Conservation (phyloP, 129 eudicot genomes). For the Helianthus tuberosus region DNA sequence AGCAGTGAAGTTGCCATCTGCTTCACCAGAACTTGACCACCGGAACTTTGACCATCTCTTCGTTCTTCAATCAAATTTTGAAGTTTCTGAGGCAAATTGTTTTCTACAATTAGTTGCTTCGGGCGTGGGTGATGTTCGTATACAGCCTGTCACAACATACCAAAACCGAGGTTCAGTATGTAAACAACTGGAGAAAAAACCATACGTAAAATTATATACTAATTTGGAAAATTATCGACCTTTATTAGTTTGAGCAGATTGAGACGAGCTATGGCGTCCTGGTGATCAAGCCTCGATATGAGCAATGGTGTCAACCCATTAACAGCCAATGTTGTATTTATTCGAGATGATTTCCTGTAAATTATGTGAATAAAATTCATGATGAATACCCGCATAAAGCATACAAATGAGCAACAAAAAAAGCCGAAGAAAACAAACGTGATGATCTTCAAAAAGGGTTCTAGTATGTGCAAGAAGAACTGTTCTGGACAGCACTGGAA, state of each 20-base stretch:
- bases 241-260: slow-evolving; percentile 86
- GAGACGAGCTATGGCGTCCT: slow-evolving; percentile 96
- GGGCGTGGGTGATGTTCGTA: slow-evolving; percentile 98
- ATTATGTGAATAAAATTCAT: background rate
- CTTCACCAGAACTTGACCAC: slow-evolving; percentile 97
- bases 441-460: slow-evolving; percentile 93
- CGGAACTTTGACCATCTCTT: slow-evolving; percentile 95
- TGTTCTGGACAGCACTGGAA: slow-evolving; percentile 92
- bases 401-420: background rate
- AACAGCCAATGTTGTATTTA: slow-evolving; percentile 87
- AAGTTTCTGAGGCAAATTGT: slow-evolving; percentile 86
- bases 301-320: slow-evolving; percentile 93
- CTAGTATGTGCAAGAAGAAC: slow-evolving; percentile 85
- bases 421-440: slow-evolving; percentile 56
- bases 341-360: slow-evolving; percentile 90
- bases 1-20: slow-evolving; percentile 99
- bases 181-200: background rate
- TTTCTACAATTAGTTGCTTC: slow-evolving; percentile 92
- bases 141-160: slow-evolving; percentile 64
- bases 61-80: slow-evolving; percentile 92
- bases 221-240: slow-evolving; percentile 41
- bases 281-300: slow-evolving; percentile 87
- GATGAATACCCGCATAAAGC: background rate
- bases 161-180: background rate
- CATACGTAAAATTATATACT: background rate